phyloP scores from a whole-genome alignment of 257 asterid species.

The Solanum sparsipilum region DNA sequence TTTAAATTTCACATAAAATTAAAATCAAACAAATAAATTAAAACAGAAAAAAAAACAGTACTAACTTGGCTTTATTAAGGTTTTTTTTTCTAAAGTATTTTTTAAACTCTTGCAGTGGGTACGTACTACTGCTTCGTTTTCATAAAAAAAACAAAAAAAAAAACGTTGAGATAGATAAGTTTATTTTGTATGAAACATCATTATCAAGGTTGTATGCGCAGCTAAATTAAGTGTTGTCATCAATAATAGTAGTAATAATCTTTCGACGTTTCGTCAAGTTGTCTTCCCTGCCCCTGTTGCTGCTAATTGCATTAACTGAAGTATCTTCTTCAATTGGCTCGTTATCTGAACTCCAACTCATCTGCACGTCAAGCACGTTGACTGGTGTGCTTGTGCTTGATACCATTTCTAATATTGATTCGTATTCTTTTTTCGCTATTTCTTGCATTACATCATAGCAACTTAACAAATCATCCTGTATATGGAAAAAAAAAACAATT shows the following conservation, averaged over 20 bases:
- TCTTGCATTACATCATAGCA: conserved; percentile 36
- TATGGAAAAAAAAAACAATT: not conserved
- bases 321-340: not conserved
- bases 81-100: not conserved
- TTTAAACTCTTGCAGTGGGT: not conserved
- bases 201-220: not conserved
- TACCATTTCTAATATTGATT: conserved; percentile 6
- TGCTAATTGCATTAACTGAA: not conserved
- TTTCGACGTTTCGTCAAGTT: conserved; percentile 15
- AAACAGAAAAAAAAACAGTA: not conserved
- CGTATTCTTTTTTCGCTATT: conserved; percentile 25
- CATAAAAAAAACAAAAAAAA: not conserved
- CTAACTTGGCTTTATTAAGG: not conserved
- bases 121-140: not conserved
- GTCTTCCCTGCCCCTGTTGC: not conserved
- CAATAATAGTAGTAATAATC: not conserved
- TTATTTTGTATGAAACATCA: not conserved
- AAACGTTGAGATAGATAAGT: not conserved
- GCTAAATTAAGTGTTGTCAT: not conserved
- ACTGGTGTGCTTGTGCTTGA: conserved; percentile 36
- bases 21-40: too few species aligned
- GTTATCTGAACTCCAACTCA: conserved; percentile 12
- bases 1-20: too few species aligned
- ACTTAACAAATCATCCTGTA: conserved; percentile 31
- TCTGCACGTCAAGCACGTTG: conserved; percentile 32